Base-by-base conservation (phyloP, 106 monocot species). In the Narthecium ossifragum region DNA sequence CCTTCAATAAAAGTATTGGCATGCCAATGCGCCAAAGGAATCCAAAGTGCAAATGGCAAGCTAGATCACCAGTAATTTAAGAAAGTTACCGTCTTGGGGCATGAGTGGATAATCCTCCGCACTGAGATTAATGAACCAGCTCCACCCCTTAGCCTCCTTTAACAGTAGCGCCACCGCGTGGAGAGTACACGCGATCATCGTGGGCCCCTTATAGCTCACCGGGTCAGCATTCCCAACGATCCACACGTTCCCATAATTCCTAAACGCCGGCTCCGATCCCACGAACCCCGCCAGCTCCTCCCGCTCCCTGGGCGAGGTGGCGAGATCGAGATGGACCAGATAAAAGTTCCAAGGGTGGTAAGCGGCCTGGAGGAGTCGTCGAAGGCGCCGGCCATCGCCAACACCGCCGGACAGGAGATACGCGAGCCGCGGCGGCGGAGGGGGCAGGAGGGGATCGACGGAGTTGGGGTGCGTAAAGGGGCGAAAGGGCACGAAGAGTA, bases 301-400 rank as follows among this genome's bases (percentile, higher is more conserved):
- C 22, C 74, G 58, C 71, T 93, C 93, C 12, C 72, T 73, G 17
- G 34, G 22, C 64, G 68, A 51, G 13, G 70, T 60, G 24, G 63
- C 55, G 13, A 56, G 64, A 65, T 82, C 80, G 66, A 92, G 69
- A 41, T 76, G 73, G 46, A 93, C 49, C 22, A 93, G 31, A 69
- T 93, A 93, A 50, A 43, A 62, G 62, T 93, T 93, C 80, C 68
- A 51, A 32, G 88, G 93, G 46, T 93, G 93, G 74, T 93, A 93
- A 12, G 66, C 60, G 12, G 93, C 88, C 59, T 56, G 61, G 2
- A 93, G 71, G 32, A 85, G 29, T 27, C 93, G 54, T 59, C 57
- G 61, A 45, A 88, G 63, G 18, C 85, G 79, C 14, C 23, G 38
- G 21, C 76, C 78, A 39, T 93, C 93, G 33, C 79, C 82, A 18